A percentile compares a stretch with the other conserved stretches of the same genome.
Conservation (phyloP, 805 yeast genomes). For the Yarrowia hollandica region DNA sequence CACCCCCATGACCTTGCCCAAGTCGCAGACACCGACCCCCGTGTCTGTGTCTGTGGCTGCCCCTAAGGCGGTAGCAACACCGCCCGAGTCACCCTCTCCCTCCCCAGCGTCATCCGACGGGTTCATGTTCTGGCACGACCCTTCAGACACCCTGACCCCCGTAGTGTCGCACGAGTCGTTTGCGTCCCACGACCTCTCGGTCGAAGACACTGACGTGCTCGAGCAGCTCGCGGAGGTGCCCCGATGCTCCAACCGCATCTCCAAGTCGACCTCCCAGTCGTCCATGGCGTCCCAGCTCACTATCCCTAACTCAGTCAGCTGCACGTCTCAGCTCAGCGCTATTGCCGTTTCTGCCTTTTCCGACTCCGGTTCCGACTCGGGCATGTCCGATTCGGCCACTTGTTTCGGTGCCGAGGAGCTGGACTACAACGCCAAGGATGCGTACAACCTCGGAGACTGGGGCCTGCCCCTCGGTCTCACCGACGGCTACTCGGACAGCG, state of each 20-base stretch:
- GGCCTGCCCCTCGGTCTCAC: slow-evolving; percentile 19
- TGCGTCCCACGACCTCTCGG: slow-evolving; percentile 1
- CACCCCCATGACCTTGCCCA: slow-evolving; percentile 6
- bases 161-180: slow-evolving; percentile 23
- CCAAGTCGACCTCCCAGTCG: slow-evolving; percentile 23
- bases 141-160: slow-evolving; percentile 25
- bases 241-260: slow-evolving; percentile 24
- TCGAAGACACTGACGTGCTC: slow-evolving; percentile 11
- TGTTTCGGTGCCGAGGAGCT: slow-evolving; percentile 28
- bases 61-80: background rate
- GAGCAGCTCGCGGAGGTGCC: slow-evolving; percentile 28
- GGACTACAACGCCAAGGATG: slow-evolving; percentile 23
- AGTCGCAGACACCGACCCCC: background rate
- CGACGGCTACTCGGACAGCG: slow-evolving; percentile 28
- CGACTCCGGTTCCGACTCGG: slow-evolving; percentile 30
- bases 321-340: slow-evolving; percentile 29
- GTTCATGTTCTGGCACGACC: slow-evolving; percentile 30
- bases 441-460: slow-evolving; percentile 28
- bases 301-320: slow-evolving; percentile 29
- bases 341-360: slow-evolving; percentile 29
- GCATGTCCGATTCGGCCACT: slow-evolving; percentile 30
- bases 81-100: slow-evolving; percentile 9
- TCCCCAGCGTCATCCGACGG: slow-evolving; percentile 21
- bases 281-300: slow-evolving; percentile 29
- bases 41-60: background rate